Percentiles rank a stretch among this genome's conserved stretches.
Conservation (phyloP, 768 basidiomycete genomes). For the Tricholoma furcatifolium region DNA sequence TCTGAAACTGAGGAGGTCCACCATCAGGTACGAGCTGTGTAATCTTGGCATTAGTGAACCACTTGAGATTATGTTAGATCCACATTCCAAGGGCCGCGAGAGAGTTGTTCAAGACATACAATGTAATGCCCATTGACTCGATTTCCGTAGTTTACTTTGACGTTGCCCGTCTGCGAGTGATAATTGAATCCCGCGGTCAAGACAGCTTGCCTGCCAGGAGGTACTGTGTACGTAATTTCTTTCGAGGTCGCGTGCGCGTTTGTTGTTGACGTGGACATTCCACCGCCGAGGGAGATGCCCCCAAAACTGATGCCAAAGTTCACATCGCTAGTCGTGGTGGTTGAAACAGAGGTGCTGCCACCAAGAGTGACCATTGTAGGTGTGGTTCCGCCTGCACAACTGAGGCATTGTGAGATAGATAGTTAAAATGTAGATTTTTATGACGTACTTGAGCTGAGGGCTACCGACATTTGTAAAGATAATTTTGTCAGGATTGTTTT, state of each 20-base stretch:
- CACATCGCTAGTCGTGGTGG: conserved; percentile 5
- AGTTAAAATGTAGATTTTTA: not conserved
- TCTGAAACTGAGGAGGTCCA: conserved; percentile 1
- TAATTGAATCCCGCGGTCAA: conserved; percentile 9
- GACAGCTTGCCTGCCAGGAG: conserved; percentile 13
- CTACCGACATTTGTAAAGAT: conserved; percentile 10
- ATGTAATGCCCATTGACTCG: conserved; percentile 11
- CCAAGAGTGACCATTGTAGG: conserved; percentile 8
- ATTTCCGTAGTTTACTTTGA: conserved; percentile 13
- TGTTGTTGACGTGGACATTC: conserved; percentile 3
- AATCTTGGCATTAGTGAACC: conserved; percentile 8
- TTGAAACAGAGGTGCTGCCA: conserved; percentile 6
- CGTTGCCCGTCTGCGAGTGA: conserved; percentile 13
- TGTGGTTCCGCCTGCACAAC: conserved; percentile 12
- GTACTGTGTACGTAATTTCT: conserved; percentile 5
- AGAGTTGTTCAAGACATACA: not conserved
- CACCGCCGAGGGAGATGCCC: conserved; percentile 11
- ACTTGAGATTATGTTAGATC: conserved; percentile 1
- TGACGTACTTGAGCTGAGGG: conserved; percentile 13
- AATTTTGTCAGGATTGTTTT: conserved; percentile 12
- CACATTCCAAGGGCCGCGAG: not conserved
- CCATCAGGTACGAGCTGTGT: conserved; percentile 9
- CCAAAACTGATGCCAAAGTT: conserved; percentile 10
- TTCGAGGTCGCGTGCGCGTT: not conserved
- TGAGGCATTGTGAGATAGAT: not conserved